Evolutionary conservation across 1,139 yeast species (phyloP).

Genomic region (Yamadazyma triangularis): DNA sequence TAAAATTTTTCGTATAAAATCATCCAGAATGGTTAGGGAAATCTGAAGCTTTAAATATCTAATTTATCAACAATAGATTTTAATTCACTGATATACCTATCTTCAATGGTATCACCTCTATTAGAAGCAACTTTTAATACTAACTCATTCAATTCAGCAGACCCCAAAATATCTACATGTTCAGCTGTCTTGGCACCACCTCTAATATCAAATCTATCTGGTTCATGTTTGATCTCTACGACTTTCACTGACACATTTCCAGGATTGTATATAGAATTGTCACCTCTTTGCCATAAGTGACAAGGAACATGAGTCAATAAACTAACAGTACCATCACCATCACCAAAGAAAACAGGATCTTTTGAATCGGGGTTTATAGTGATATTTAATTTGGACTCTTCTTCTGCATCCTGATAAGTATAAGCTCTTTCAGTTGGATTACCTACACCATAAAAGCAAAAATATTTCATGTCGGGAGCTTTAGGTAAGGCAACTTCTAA

Average conservation of each 20-base stretch:
- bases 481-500: slow-evolving; percentile 85
- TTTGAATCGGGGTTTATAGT: slow-evolving; percentile 58
- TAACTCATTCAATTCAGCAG: slow-evolving; percentile 86
- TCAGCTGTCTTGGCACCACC: slow-evolving; percentile 99
- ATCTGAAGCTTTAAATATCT: slow-evolving; percentile 35
- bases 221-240: slow-evolving; percentile 91
- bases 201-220: slow-evolving; percentile 87
- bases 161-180: slow-evolving; percentile 93
- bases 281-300: slow-evolving; percentile 80
- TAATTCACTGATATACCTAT: slow-evolving; percentile 56
- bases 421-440: slow-evolving; percentile 94
- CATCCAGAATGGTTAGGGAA: too few relatives aligned
- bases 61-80: slow-evolving; percentile 51
- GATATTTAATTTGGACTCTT: slow-evolving; percentile 52
- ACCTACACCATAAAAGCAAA: slow-evolving; percentile 91
- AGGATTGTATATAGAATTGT: slow-evolving; percentile 71
- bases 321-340: slow-evolving; percentile 96
- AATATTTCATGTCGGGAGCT: slow-evolving; percentile 89
- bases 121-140: slow-evolving; percentile 82
- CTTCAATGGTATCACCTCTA: slow-evolving; percentile 59
- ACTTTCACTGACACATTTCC: slow-evolving; percentile 66
- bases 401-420: slow-evolving; percentile 64
- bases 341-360: slow-evolving; percentile 71
- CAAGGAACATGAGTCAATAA: slow-evolving; percentile 71
- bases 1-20: too few relatives aligned